Percentiles rank a stretch among this genome's conserved stretches.
These are phyloP conservation scores for Thymus mandschuricus DNA, from an alignment of 257 asterid genomes.

Conservation along the genomic window DNA sequence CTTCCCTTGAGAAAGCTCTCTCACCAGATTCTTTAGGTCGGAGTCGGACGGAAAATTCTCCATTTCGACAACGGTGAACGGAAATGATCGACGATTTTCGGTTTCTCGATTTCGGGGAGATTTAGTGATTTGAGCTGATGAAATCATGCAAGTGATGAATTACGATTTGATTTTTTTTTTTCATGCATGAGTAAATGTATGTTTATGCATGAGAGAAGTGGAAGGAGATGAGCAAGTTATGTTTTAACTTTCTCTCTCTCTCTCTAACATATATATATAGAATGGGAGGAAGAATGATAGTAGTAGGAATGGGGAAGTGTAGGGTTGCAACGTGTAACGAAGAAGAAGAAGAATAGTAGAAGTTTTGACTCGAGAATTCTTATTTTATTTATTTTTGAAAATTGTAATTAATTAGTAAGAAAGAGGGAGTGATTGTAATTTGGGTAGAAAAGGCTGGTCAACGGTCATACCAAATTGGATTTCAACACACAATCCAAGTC, in stretches of 20 bases:
- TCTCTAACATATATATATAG: neutral
- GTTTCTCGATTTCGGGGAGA: neutral
- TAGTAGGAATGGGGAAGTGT: neutral
- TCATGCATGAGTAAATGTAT: neutral
- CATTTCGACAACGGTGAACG: constrained; percentile 35
- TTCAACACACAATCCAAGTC: constrained; percentile 27
- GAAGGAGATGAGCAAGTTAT: too few relatives aligned
- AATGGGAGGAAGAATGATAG: neutral
- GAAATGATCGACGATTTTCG: neutral
- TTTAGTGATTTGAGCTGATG: neutral
- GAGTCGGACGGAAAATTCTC: constrained; percentile 39
- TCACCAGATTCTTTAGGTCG: constrained; percentile 43
- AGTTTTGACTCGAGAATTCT: constrained; percentile 34
- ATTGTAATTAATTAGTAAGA: neutral
- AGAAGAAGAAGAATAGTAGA: constrained; percentile 1
- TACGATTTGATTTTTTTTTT: neutral
- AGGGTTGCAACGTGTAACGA: neutral
- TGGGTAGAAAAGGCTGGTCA: constrained; percentile 44
- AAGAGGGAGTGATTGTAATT: constrained; percentile 27
- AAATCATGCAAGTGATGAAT: constrained; percentile 19
- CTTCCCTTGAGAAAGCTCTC: constrained; percentile 60
- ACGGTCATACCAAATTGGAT: constrained; percentile 44
- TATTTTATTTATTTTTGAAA: too few relatives aligned
- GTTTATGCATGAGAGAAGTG: neutral
- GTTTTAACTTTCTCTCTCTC: too few relatives aligned